Evolutionary conservation across 768 basidiomycete genomes (phyloP), one percentile per base, ranked within the genome.

Genomic region (Suillus paluster): DNA sequence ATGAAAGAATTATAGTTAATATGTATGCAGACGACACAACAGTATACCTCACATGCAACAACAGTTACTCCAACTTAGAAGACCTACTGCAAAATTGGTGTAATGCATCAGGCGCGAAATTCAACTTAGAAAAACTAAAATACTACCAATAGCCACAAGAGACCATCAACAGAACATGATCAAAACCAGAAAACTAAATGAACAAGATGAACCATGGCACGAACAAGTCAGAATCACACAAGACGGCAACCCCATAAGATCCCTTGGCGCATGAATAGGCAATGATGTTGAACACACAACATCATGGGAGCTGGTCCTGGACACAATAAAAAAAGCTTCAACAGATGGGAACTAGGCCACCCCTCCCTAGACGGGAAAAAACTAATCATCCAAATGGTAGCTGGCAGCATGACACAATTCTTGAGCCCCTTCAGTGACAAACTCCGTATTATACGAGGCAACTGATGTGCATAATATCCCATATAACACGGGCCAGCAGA

Each of bases 371-470:
- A 68, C 0, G 67, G 65, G 0, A 60, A 63, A 10, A 7, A 46
- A 1, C 50, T 69, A 0, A 72, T 74, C 0, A 23, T 71, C 0
- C 71, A 76, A 48, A 67, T 72, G 49, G 49, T 54, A 0, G 53
- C 72, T 0, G 73, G 73, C 0, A 71, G 68, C 0, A 66, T 69
- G 60, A 70, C 74, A 0, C 77, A 78, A 61, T 78, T 73, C 66
- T 67, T 76, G n/a, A n/a, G n/a, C n/a, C n/a, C n/a, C n/a, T n/a
- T n/a, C n/a, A n/a, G n/a, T n/a, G n/a, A n/a, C n/a, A n/a, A n/a
- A n/a, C n/a, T n/a, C n/a, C n/a, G n/a, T n/a, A n/a, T n/a, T n/a
- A n/a, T n/a, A n/a, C n/a, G n/a, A n/a, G n/a, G n/a, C n/a, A n/a
- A n/a, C n/a, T n/a, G n/a, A n/a, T n/a, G n/a, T n/a, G n/a, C n/a